These are phyloP conservation scores for Pseudogymnoascus sp. DNA, from an alignment of 2,329 filamentous ascomycete genomes.

Conservation along the genomic window DNA sequence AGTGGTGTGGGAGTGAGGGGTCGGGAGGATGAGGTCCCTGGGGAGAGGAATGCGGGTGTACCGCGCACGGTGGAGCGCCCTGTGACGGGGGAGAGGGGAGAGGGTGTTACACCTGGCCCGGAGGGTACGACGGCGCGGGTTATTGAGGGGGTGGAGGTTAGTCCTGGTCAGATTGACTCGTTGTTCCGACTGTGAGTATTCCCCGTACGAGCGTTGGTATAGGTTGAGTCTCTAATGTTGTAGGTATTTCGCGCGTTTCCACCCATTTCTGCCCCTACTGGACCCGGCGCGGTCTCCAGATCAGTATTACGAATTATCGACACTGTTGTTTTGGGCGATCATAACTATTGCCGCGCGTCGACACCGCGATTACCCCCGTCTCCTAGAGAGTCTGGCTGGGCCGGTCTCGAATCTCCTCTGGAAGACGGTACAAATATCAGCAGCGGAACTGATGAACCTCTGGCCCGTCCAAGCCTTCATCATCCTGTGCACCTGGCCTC, in stretches of 20 bases:
- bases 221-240: not conserved
- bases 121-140: not conserved
- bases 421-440: slow-evolving; percentile 7
- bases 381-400: slow-evolving; percentile 10
- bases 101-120: not conserved
- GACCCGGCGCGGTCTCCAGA: slow-evolving; percentile 14
- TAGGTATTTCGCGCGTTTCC: slow-evolving; percentile 16
- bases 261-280: slow-evolving; percentile 14
- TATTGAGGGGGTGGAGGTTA: slow-evolving; percentile 11
- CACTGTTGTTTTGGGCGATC: slow-evolving; percentile 16
- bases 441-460: not conserved
- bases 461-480: slow-evolving; percentile 16
- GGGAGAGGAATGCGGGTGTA: not conserved
- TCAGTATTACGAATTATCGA: slow-evolving; percentile 11
- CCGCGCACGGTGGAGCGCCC: not conserved
- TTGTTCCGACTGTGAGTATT: slow-evolving; percentile 13
- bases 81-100: not conserved
- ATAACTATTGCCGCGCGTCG: slow-evolving; percentile 17
- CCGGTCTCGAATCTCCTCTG: slow-evolving; percentile 14
- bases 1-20: not conserved
- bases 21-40: not conserved
- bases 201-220: too few species aligned
- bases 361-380: slow-evolving; percentile 11
- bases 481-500: slow-evolving; percentile 20
- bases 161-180: slow-evolving; percentile 6